phyloP scores from a whole-genome alignment of 176 grass and related monocot genomes.

The Rhynchospora tenuis region DNA sequence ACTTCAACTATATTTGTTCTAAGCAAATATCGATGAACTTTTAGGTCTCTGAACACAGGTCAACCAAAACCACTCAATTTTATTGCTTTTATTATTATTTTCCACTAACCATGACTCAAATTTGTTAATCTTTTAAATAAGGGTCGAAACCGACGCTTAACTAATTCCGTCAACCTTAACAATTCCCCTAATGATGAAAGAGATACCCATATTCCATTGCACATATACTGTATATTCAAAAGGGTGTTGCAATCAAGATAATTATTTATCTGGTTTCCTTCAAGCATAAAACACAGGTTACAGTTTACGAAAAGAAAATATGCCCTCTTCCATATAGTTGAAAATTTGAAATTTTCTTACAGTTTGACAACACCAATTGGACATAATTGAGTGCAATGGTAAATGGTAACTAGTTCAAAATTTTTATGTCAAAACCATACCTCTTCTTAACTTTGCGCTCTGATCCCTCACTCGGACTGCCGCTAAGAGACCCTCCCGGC shows the following conservation, averaged over 20 bases:
- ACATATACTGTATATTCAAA: background rate
- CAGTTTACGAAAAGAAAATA: background rate
- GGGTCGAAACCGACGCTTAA: background rate
- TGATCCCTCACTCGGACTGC: constrained; percentile 31
- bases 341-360: background rate
- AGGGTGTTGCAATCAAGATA: background rate
- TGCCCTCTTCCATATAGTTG: background rate
- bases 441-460: constrained; percentile 20
- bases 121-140: background rate
- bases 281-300: background rate
- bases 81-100: background rate
- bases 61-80: background rate
- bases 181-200: background rate
- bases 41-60: background rate
- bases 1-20: no score
- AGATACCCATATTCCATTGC: background rate
- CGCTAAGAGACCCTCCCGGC: constrained; percentile 41
- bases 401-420: no score
- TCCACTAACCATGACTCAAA: background rate
- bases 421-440: background rate
- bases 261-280: background rate
- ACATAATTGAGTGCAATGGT: no score
- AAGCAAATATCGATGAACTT: background rate
- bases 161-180: background rate
- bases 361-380: background rate